These are phyloP conservation scores for Didymella lethalis DNA, from an alignment of 2,329 filamentous ascomycete species.

Conservation along the genomic window DNA sequence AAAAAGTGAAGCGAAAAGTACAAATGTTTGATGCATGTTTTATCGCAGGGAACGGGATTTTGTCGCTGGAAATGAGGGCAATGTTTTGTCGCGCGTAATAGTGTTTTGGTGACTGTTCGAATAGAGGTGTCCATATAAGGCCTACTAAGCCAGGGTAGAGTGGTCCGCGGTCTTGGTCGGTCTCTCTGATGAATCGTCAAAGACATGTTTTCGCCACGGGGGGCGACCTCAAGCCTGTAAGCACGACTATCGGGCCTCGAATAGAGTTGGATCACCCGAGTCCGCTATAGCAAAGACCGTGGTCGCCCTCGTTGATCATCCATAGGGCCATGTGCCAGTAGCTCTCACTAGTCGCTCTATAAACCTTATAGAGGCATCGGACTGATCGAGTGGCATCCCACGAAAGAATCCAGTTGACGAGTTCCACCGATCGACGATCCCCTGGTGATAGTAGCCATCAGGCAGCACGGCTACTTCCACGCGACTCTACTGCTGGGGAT, in stretches of 20 bases:
- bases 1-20: background rate
- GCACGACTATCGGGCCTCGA: background rate
- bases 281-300: background rate
- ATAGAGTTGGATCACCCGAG: background rate
- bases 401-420: background rate
- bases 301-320: background rate
- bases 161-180: background rate
- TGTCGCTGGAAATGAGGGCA: background rate
- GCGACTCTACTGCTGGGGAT: constrained; percentile 51
- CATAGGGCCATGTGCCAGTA: background rate
- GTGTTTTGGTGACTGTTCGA: background rate
- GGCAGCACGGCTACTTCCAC: background rate
- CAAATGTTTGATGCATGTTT: background rate
- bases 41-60: background rate
- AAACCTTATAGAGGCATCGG: background rate
- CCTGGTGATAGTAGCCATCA: background rate
- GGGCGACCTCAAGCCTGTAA: background rate
- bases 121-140: background rate
- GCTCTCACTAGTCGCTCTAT: background rate
- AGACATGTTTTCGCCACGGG: background rate
- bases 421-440: background rate
- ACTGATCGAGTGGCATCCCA: background rate
- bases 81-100: background rate
- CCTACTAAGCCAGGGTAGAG: background rate
- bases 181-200: background rate